Conservation (phyloP, 805 yeast species). For the Tetrapisispora pingtungensis region DNA sequence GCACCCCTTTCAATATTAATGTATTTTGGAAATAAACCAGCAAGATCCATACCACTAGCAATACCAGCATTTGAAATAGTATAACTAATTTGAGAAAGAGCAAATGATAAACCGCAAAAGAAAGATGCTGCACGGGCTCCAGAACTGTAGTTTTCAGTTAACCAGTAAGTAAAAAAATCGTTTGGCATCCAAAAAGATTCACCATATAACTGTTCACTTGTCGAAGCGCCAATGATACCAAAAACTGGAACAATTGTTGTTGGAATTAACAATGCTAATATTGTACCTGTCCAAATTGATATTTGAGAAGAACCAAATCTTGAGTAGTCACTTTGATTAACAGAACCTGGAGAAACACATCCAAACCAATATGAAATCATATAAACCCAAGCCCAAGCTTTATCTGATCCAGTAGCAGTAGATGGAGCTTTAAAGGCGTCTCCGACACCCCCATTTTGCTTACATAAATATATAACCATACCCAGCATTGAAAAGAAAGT, state of each 20-base stretch:
- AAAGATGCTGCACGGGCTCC: conserved; percentile 33
- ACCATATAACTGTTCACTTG: conserved; percentile 30
- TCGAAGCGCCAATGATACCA: conserved; percentile 36
- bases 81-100: conserved; percentile 32
- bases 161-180: conserved; percentile 27
- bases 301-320: conserved; percentile 30
- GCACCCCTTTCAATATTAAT: conserved; percentile 36
- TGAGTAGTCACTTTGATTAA: conserved; percentile 35
- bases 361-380: conserved; percentile 36
- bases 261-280: conserved; percentile 28
- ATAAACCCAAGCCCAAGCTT: conserved; percentile 36
- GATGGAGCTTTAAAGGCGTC: conserved; percentile 24
- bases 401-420: conserved; percentile 28
- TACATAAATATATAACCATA: conserved; percentile 30
- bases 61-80: conserved; percentile 33
- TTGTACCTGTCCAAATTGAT: conserved; percentile 27
- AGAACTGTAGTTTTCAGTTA: conserved; percentile 25
- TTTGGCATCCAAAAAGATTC: conserved; percentile 31
- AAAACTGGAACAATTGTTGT: conserved; percentile 36
- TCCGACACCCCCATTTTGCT: conserved; percentile 30
- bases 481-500: conserved; percentile 34
- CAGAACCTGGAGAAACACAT: conserved; percentile 32
- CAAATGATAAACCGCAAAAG: conserved; percentile 33
- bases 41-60: conserved; percentile 37
- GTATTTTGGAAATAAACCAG: conserved; percentile 33